Percentiles rank a stretch among this genome's conserved stretches.
These are phyloP conservation scores for Trametes villosa DNA, from an alignment of 768 basidiomycete genomes.

Conservation along the genomic window DNA sequence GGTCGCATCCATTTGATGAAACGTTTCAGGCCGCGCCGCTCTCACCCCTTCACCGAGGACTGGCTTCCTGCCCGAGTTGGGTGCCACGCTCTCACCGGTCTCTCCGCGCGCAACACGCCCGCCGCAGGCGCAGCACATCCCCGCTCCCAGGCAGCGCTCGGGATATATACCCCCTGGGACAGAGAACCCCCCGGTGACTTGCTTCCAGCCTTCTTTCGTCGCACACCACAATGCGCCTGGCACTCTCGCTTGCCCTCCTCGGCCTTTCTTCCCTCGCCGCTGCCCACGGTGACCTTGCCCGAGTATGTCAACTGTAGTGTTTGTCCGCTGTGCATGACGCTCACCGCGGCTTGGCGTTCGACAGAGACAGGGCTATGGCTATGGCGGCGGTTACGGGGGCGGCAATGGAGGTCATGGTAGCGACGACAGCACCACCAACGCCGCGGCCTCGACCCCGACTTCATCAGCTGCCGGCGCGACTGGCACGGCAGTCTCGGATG, in stretches of 20 bases:
- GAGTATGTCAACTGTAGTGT: constrained; percentile 13
- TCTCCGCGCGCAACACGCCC: constrained; percentile 11
- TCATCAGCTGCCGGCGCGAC: constrained; percentile 14
- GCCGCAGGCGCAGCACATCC: constrained; percentile 22
- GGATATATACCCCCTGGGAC: constrained; percentile 25
- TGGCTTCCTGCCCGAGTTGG: neutral
- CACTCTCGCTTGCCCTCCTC: constrained; percentile 10
- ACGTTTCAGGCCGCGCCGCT: constrained; percentile 2
- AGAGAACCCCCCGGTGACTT: constrained; percentile 10
- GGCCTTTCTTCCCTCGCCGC: constrained; percentile 16
- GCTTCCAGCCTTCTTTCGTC: constrained; percentile 5
- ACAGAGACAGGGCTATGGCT: neutral
- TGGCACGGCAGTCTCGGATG: neutral
- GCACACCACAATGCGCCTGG: constrained; percentile 15
- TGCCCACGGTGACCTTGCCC: constrained; percentile 4
- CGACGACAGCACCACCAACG: constrained; percentile 5
- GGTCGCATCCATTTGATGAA: constrained; percentile 9
- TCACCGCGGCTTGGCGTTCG: neutral
- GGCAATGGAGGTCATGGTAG: neutral
- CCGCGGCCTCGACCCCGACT: constrained; percentile 7
- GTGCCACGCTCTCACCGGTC: constrained; percentile 15
- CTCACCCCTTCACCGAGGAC: constrained; percentile 4
- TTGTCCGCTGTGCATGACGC: neutral
- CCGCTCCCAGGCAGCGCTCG: constrained; percentile 15
- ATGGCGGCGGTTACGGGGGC: constrained; percentile 3